A percentile compares a stretch with the other conserved stretches of the same genome.
Conservation (phyloP, 768 basidiomycete species). For the Lentinula raphanica region DNA sequence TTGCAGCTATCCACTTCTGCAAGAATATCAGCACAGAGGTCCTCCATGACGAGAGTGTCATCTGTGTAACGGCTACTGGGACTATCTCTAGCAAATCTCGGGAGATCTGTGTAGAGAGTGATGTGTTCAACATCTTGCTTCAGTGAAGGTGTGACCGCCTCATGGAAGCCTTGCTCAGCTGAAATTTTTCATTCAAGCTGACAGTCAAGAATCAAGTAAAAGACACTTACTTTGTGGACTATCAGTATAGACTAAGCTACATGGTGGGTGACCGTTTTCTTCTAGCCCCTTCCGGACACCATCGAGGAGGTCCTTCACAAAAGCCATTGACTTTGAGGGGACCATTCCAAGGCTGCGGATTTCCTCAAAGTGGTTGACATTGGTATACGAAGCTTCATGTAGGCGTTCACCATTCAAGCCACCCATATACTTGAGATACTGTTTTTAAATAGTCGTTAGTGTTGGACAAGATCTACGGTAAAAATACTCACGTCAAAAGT, state of each 20-base stretch:
- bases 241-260: conserved; percentile 10
- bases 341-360: conserved; percentile 9
- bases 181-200: no score
- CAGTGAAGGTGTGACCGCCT: conserved; percentile 8
- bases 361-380: conserved; percentile 13
- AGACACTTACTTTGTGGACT: conserved; percentile 12
- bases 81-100: not conserved
- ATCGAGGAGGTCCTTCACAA: conserved; percentile 7
- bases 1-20: not conserved
- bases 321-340: conserved; percentile 11
- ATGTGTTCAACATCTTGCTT: conserved; percentile 11
- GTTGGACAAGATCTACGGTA: not conserved
- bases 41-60: not conserved
- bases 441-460: not conserved
- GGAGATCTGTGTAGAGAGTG: conserved; percentile 8
- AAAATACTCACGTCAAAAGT: conserved; percentile 12
- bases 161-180: conserved; percentile 14
- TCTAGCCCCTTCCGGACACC: conserved; percentile 6
- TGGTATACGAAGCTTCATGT: conserved; percentile 8
- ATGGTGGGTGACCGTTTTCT: conserved; percentile 10
- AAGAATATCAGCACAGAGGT: conserved; percentile 2
- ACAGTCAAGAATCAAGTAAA: no score
- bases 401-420: conserved; percentile 13
- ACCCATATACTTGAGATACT: conserved; percentile 14
- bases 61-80: not conserved